Evolutionary conservation across 805 yeast genomes (phyloP).

Genomic region (Teunomyces funiuensis): DNA sequence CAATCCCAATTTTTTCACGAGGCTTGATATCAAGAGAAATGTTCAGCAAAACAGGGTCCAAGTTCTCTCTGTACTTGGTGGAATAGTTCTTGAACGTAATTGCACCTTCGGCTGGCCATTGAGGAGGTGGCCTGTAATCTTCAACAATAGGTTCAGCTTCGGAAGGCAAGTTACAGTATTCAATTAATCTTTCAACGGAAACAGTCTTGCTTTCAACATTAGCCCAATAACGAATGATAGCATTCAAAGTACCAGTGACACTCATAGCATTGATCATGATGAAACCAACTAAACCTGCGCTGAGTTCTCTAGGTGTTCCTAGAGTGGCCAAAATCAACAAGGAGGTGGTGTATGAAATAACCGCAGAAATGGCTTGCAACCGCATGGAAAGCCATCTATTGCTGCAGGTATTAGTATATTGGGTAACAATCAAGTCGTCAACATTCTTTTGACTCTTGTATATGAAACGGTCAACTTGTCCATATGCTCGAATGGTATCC

Average conservation of each 20-base stretch:
- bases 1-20: constrained; percentile 28
- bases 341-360: constrained; percentile 30
- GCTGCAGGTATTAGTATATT: constrained; percentile 21
- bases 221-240: constrained; percentile 34
- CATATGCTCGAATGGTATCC: constrained; percentile 35
- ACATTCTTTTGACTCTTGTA: constrained; percentile 24
- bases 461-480: constrained; percentile 28
- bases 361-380: constrained; percentile 35
- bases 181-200: constrained; percentile 37
- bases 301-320: constrained; percentile 21
- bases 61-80: constrained; percentile 23
- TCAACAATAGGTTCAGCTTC: constrained; percentile 17
- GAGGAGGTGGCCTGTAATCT: constrained; percentile 10
- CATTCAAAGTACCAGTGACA: constrained; percentile 30
- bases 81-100: constrained; percentile 23
- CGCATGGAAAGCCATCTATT: constrained; percentile 40
- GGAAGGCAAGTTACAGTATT: constrained; percentile 31
- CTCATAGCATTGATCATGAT: constrained; percentile 36
- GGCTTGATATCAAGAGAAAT: constrained; percentile 22
- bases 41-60: constrained; percentile 27
- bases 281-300: constrained; percentile 38
- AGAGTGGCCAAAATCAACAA: constrained; percentile 27
- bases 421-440: constrained; percentile 22
- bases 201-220: constrained; percentile 35
- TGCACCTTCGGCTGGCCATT: constrained; percentile 25